Conservation (phyloP, 805 yeast genomes). For the Suhomyces pyralidae region DNA sequence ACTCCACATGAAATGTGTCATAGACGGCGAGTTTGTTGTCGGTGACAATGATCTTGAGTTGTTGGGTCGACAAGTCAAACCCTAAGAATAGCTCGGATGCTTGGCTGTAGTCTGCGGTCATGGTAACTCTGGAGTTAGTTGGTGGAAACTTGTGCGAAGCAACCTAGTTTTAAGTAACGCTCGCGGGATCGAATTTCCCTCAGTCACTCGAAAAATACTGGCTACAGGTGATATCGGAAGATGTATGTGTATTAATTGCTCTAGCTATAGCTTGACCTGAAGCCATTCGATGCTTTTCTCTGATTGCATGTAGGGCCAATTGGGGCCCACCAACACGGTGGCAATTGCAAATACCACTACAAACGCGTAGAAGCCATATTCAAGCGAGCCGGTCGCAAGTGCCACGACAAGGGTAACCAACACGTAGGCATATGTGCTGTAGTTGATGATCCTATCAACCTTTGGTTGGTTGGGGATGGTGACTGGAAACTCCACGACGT, state of each 20-base stretch:
- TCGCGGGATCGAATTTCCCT: not conserved
- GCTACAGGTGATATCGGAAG: not conserved
- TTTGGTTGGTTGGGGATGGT: constrained; percentile 47
- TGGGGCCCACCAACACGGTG: constrained; percentile 45
- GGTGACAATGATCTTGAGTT: constrained; percentile 71
- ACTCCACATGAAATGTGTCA: constrained; percentile 62
- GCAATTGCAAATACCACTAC: constrained; percentile 28
- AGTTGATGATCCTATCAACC: constrained; percentile 30
- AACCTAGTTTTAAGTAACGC: not conserved
- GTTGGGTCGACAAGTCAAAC: constrained; percentile 87
- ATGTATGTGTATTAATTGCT: not conserved
- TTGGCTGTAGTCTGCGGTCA: not conserved
- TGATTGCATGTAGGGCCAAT: constrained; percentile 55
- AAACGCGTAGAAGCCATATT: constrained; percentile 37
- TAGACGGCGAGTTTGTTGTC: constrained; percentile 51
- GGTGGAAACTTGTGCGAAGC: not conserved
- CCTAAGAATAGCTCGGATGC: constrained; percentile 44
- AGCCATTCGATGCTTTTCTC: constrained; percentile 49
- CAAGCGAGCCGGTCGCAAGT: constrained; percentile 43
- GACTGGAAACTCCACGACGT: constrained; percentile 15
- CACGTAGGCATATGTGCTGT: constrained; percentile 27
- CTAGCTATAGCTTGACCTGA: constrained; percentile 22
- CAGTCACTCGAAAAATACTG: not conserved
- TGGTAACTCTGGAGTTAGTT: not conserved
- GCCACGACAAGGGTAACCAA: constrained; percentile 48